phyloP scores from a whole-genome alignment of 2,329 filamentous ascomycete species.

The Coniochaeta sp. region DNA sequence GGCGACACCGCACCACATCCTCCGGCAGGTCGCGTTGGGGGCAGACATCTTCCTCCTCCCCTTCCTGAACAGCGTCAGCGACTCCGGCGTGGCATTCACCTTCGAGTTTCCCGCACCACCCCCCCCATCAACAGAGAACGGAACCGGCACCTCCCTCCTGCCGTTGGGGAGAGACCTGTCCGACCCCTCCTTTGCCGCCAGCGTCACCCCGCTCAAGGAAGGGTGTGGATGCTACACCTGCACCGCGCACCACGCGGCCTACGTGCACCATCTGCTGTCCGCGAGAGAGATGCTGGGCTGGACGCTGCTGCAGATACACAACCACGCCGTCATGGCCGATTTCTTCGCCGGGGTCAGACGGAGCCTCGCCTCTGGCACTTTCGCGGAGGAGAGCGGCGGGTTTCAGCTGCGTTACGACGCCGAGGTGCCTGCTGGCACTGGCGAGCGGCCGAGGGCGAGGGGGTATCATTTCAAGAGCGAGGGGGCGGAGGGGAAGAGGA shows the following conservation, averaged over 20 bases:
- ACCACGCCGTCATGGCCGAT: constrained; percentile 61
- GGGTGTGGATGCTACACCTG: constrained; percentile 79
- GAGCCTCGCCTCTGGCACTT: constrained; percentile 49
- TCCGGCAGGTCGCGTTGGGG: constrained; percentile 68
- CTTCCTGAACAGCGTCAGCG: constrained; percentile 66
- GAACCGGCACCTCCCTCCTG: constrained; percentile 13
- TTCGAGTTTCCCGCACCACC: constrained; percentile 57
- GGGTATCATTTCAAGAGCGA: constrained; percentile 77
- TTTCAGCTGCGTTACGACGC: constrained; percentile 56
- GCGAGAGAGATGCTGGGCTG: constrained; percentile 97
- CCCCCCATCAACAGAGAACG: not conserved
- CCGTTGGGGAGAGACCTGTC: constrained; percentile 77
- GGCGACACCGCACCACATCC: constrained; percentile 64
- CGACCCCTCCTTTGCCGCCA: constrained; percentile 50
- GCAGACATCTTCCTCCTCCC: constrained; percentile 73
- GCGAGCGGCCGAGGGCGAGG: constrained; percentile 68
- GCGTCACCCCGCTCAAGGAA: constrained; percentile 52
- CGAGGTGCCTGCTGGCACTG: constrained; percentile 65
- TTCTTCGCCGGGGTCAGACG: constrained; percentile 68
- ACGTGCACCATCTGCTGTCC: constrained; percentile 75
- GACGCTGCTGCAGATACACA: constrained; percentile 89
- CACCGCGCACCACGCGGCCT: constrained; percentile 75
- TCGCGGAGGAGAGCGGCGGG: constrained; percentile 48
- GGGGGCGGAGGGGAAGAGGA: constrained; percentile 58
- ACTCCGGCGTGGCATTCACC: constrained; percentile 75